Conservation (phyloP, 1,139 yeast genomes). For the Komagataea norvegica region DNA sequence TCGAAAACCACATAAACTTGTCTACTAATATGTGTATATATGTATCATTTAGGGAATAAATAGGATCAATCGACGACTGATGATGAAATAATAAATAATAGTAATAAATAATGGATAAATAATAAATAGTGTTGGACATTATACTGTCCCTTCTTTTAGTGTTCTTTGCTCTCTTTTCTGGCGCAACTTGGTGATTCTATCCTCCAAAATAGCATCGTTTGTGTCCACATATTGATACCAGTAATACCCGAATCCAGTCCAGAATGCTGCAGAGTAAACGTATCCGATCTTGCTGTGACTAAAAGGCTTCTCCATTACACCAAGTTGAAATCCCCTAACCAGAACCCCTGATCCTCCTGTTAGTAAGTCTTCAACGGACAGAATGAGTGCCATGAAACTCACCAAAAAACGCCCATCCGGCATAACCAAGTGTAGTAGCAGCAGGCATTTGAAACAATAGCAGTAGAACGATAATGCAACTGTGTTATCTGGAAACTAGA, state of each 20-base stretch:
- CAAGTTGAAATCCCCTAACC: constrained; percentile 38
- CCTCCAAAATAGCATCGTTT: constrained; percentile 33
- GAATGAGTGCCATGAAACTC: constrained; percentile 5
- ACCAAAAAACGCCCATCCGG: constrained; percentile 25
- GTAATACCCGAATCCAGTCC: constrained; percentile 36
- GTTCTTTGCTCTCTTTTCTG: constrained; percentile 30
- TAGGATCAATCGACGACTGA: too few species aligned
- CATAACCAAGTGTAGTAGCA: constrained; percentile 22
- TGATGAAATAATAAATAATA: background rate
- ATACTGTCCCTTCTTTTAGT: constrained; percentile 7
- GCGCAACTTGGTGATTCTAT: constrained; percentile 31
- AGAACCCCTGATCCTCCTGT: constrained; percentile 27
- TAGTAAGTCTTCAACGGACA: constrained; percentile 3
- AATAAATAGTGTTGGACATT: background rate
- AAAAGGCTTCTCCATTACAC: constrained; percentile 35
- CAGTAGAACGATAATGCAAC: background rate
- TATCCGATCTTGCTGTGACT: constrained; percentile 34
- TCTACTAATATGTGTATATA: too few species aligned
- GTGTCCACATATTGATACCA: constrained; percentile 34
- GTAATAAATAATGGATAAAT: constrained; percentile 6
- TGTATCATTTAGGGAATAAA: constrained; percentile 1
- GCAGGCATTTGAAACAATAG: constrained; percentile 19
- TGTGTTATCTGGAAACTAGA: background rate
- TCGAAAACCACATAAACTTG: background rate
- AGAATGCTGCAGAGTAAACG: constrained; percentile 35